These are phyloP conservation scores for Quercus dentata DNA, from an alignment of 306 rosid genomes.

Conservation along the genomic window DNA sequence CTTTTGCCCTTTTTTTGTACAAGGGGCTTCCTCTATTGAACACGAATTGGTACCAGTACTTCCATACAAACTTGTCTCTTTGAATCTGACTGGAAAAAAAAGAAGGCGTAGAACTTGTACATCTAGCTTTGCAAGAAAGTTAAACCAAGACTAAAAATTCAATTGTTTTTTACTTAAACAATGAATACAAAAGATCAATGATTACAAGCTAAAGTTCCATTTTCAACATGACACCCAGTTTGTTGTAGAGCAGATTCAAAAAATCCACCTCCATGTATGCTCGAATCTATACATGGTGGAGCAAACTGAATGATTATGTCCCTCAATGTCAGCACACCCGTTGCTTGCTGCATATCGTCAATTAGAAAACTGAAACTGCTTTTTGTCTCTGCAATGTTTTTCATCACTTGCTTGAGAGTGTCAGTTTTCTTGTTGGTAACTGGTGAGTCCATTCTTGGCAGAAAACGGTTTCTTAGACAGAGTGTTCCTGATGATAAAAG, in stretches of 20 bases:
- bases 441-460: conserved; percentile 49
- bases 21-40: neutral
- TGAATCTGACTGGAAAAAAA: too few relatives aligned
- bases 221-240: conserved; percentile 51
- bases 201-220: conserved; percentile 41
- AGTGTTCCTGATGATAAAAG: conserved; percentile 24
- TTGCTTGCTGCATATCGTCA: conserved; percentile 37
- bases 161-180: neutral
- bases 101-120: neutral
- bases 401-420: conserved; percentile 55
- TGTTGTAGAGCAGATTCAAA: conserved; percentile 67
- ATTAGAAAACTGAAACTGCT: conserved; percentile 50
- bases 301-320: conserved; percentile 55
- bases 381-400: conserved; percentile 33
- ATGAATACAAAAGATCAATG: conserved; percentile 10
- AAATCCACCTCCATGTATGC: conserved; percentile 60
- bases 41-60: neutral
- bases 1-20: neutral
- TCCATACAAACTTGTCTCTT: too few relatives aligned
- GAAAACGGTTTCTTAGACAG: conserved; percentile 25
- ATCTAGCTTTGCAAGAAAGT: neutral
- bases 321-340: conserved; percentile 46
- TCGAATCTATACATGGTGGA: conserved; percentile 62
- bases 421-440: conserved; percentile 44
- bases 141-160: neutral